Conservation (phyloP, 1,284 basidiomycete species). For the Pseudozyma flocculosa region DNA sequence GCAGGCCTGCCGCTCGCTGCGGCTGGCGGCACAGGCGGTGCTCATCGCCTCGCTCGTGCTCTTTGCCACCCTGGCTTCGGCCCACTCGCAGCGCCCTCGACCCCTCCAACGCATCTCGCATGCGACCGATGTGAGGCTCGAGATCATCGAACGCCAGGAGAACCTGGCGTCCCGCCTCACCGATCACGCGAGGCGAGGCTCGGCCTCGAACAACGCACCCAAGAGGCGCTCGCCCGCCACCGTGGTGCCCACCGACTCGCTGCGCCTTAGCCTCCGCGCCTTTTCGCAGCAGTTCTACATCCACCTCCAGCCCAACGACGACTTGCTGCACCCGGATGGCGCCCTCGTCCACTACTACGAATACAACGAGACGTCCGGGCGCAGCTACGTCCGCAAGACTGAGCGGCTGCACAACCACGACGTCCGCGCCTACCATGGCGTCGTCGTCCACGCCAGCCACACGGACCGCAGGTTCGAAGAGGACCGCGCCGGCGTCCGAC, state of each 20-base stretch:
- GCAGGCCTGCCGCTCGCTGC: background rate
- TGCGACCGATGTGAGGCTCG: slow-evolving; percentile 9
- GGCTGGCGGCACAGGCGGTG: background rate
- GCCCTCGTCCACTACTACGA: slow-evolving; percentile 32
- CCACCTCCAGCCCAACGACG: slow-evolving; percentile 42
- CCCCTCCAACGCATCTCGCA: slow-evolving; percentile 9
- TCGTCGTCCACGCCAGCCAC: slow-evolving; percentile 38
- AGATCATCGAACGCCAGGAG: slow-evolving; percentile 4
- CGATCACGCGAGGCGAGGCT: background rate
- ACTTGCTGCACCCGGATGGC: slow-evolving; percentile 47
- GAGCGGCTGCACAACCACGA: slow-evolving; percentile 35
- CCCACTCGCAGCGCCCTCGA: background rate
- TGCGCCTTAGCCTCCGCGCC: slow-evolving; percentile 44
- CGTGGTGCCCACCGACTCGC: slow-evolving; percentile 6
- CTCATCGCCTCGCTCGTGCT: background rate
- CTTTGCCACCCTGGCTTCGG: background rate
- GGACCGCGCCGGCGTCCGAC: slow-evolving; percentile 34
- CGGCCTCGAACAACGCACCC: background rate
- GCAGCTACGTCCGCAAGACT: slow-evolving; percentile 14
- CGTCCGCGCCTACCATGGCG: slow-evolving; percentile 49
- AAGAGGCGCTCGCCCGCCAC: background rate
- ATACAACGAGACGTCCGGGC: slow-evolving; percentile 21
- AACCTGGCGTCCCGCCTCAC: background rate
- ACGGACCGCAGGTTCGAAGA: slow-evolving; percentile 31
- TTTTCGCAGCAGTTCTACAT: slow-evolving; percentile 45